Evolutionary conservation across 2,329 filamentous ascomycete genomes (phyloP), one percentile per base, ranked within the genome.

Genomic region (Teratosphaeria epicoccoides): DNA sequence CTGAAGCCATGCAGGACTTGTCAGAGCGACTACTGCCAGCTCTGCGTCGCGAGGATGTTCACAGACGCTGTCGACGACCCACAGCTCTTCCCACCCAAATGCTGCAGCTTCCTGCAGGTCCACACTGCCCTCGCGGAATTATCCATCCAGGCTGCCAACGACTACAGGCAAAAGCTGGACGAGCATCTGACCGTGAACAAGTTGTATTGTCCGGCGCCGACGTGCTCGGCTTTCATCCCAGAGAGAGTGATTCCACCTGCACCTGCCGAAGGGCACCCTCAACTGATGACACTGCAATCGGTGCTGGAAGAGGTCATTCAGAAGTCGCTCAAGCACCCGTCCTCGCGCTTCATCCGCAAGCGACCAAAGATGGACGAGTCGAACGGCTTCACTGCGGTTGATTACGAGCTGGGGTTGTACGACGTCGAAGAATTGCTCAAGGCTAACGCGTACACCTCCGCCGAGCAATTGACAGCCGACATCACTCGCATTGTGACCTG

Each of bases 141-240:
- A 24, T 64, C 66, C 0, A 12, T 58, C 4, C 63, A 66, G 4
- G 69, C 75, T 49, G 58, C 66, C 1, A 57, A 60, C 11, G 55
- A 58, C 2, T 79, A 70, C 59, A 67, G 70, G 46, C 55, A 58
- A 9, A 76, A 72, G 53, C 71, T 73, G 49, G 74, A 78, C 45
- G 74, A 78, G 58, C 74, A 72, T 68, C 62, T 63, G 29, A 73
- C 74, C 2, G 56, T 62, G 3, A 64, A 73, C 24, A 73, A 73
- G 6, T 58, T 73, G 6, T 79, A 77, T 57, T 79, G 76, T 52
- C 75, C 76, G 3, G 57, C 71, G 7, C 67, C 69, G 9, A 68
- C 62, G 7, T 78, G 76, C 58, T 77, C 75, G 0, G 61, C 68
- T 2, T 78, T 78, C 57, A 73, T 79, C 24, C 61, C 70, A 23